Evolutionary conservation across 106 monocot genomes (phyloP).

Genomic region (Phalaenopsis equestris): DNA sequence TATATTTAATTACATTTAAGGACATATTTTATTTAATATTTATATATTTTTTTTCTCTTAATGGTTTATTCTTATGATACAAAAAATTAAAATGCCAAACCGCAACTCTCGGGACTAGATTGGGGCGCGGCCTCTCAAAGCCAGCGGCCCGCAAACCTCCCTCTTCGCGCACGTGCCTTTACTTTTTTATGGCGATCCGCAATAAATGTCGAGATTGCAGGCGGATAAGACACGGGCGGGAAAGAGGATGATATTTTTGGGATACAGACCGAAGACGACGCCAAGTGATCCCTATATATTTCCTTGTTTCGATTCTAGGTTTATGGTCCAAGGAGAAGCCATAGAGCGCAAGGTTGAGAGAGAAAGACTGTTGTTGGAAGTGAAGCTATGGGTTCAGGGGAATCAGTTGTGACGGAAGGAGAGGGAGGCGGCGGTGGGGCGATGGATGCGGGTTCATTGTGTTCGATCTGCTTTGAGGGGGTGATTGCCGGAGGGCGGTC

Average conservation of each 20-base stretch:
- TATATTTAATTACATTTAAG: too few relatives aligned
- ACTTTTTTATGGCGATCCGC: neutral
- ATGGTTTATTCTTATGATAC: too few relatives aligned
- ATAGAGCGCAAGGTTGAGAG: neutral
- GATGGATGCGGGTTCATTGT: neutral
- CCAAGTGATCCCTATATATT: neutral
- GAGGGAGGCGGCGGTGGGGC: slow-evolving; percentile 6
- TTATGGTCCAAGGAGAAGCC: neutral
- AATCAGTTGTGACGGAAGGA: slow-evolving; percentile 2
- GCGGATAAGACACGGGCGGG: too few relatives aligned
- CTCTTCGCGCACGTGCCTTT: neutral
- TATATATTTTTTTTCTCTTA: too few relatives aligned
- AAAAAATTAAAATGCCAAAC: too few relatives aligned
- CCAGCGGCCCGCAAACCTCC: neutral
- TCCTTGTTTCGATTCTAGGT: neutral
- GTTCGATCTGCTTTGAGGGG: slow-evolving; percentile 38
- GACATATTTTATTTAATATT: too few relatives aligned
- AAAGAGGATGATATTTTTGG: too few relatives aligned
- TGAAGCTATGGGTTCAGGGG: slow-evolving; percentile 19
- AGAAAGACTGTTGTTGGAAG: neutral
- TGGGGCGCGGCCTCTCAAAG: neutral
- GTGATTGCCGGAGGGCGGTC: slow-evolving; percentile 19
- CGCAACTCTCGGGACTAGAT: neutral
- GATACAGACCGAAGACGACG: neutral
- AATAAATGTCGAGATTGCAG: neutral